Base-by-base conservation (phyloP, 2,329 filamentous ascomycete species). In the Ophiostoma triangulosporum region DNA sequence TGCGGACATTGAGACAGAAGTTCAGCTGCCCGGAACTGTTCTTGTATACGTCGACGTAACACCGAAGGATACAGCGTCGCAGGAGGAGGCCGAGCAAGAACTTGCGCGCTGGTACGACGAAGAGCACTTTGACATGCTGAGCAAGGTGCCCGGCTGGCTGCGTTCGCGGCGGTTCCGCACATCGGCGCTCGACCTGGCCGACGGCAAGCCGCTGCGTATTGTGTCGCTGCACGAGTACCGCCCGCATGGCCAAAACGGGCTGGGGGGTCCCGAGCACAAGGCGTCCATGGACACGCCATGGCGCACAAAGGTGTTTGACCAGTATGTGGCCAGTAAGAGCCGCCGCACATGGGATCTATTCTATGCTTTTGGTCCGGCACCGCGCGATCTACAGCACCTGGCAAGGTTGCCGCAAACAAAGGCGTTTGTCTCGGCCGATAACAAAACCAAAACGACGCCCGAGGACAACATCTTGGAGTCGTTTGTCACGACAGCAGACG, bases 141-240 rank as follows among this genome's bases (percentile, higher is more conserved):
- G 82, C 57, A 84, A 84, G 62, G 76, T 90, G 0, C 83, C 86
- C 0, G 88, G 88, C 4, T 95, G 88, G 86, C 69, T 86, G 56
- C 80, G 88, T 35, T 84, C 83, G 15, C 75, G 88, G 36, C 69
- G 84, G 40, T 89, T 84, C 66, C 75, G 78, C 55, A 85, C 84
- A 3, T 83, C 82, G 0, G 72, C 73, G 31, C 71, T 88, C 2
- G 80, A 83, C 53, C 70, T 76, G 6, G 63, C 69, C 26, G 70
- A 71, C 17, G 71, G 76, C 6, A 62, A 68, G 14, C 73, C 74
- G 22, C 72, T 74, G 0, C 78, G 80, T 59, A 81, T 77, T 59
- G 69, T 90, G 1, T 74, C 78, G 0, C 71, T 94, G 31, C 83
- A 91, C 64, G 88, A 94, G 59, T 94, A 83, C 63, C 70, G 75